Evolutionary conservation across 2,329 filamentous ascomycete genomes (phyloP).

Genomic region (Colletotrichum tropicale): DNA sequence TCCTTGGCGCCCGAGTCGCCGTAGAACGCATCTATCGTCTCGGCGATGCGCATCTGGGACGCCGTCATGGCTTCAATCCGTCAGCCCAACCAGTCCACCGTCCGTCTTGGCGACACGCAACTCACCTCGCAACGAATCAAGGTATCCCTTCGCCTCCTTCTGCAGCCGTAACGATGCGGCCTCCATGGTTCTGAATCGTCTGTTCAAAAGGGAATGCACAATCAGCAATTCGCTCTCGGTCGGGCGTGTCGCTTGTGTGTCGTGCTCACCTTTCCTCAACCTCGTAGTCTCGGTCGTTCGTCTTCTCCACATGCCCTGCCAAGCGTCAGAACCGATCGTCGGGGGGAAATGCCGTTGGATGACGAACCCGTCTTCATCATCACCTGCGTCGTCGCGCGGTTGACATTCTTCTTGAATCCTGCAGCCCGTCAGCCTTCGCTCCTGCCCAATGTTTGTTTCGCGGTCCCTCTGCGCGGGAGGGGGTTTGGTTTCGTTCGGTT

Average conservation of each 20-base stretch:
- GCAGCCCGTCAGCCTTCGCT: neutral
- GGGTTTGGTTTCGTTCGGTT: neutral
- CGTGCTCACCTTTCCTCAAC: slow-evolving; percentile 81
- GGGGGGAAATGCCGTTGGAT: neutral
- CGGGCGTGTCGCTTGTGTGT: neutral
- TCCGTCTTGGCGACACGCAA: neutral
- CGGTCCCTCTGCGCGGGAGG: neutral
- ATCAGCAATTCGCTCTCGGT: slow-evolving; percentile 15
- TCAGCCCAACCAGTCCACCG: slow-evolving; percentile 8
- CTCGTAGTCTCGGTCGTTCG: slow-evolving; percentile 97
- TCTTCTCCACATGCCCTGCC: slow-evolving; percentile 93
- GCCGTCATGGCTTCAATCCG: slow-evolving; percentile 84
- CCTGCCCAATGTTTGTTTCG: neutral
- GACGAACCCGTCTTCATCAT: slow-evolving; percentile 95
- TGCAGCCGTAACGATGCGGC: slow-evolving; percentile 89
- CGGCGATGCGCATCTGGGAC: slow-evolving; percentile 98
- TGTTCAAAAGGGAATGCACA: slow-evolving; percentile 35
- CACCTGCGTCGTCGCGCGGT: slow-evolving; percentile 97
- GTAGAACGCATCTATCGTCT: slow-evolving; percentile 99
- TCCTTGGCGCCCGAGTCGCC: slow-evolving; percentile 94
- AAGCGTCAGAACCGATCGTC: neutral
- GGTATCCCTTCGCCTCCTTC: slow-evolving; percentile 97
- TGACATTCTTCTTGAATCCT: slow-evolving; percentile 85
- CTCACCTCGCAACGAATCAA: slow-evolving; percentile 89
- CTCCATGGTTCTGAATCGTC: slow-evolving; percentile 97